phyloP scores from a whole-genome alignment of 345 rosid genomes.

The Corchorus capsularis region DNA sequence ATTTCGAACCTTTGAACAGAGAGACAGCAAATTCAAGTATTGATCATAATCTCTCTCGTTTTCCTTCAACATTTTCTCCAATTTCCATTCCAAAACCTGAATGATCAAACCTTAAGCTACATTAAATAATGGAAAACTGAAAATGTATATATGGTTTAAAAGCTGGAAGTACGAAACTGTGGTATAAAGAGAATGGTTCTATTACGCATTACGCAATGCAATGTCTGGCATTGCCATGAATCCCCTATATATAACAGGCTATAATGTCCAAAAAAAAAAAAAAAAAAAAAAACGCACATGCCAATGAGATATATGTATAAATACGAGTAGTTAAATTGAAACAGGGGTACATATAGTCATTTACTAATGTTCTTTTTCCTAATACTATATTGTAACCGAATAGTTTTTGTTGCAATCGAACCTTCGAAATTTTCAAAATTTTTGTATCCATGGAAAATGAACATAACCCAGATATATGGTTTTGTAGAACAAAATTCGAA shows the following conservation, averaged over 20 bases:
- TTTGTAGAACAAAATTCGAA: not conserved
- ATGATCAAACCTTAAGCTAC: not conserved
- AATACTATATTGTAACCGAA: not conserved
- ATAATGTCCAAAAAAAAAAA: not conserved
- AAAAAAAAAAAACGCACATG: not conserved
- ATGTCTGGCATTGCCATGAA: not conserved
- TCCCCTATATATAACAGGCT: not conserved
- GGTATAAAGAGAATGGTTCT: not conserved
- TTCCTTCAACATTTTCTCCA: constrained; percentile 36
- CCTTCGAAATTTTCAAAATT: not conserved
- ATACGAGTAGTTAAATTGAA: too few relatives aligned
- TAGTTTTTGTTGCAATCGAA: not conserved
- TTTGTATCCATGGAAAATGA: not conserved
- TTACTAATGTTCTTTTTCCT: too few relatives aligned
- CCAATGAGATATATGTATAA: too few relatives aligned
- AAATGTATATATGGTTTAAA: not conserved
- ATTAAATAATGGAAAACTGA: not conserved
- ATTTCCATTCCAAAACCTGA: constrained; percentile 48
- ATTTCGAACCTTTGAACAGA: constrained; percentile 39
- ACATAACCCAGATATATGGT: not conserved
- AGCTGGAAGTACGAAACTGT: not conserved
- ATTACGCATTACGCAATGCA: not conserved
- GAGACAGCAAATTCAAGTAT: constrained; percentile 36
- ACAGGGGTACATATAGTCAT: too few relatives aligned
- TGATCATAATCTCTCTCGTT: constrained; percentile 21